phyloP scores from a whole-genome alignment of 176 grass and related monocot genomes.

The Lolium multiflorum region DNA sequence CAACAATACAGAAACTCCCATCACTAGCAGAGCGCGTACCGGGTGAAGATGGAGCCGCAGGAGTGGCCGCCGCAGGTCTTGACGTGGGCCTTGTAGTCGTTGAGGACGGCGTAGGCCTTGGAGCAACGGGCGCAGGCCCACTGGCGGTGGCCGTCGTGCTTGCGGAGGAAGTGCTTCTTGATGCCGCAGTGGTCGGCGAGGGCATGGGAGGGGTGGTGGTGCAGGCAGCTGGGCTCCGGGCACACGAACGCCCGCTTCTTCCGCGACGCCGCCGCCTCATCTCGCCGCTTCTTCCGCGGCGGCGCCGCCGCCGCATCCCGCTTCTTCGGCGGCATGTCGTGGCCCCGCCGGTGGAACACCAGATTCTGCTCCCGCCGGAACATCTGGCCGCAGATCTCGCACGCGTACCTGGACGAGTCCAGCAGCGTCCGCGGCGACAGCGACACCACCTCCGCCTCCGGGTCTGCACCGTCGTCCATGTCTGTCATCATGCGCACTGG shows the following conservation, averaged over 20 bases:
- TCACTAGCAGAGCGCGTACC: slow-evolving; percentile 39
- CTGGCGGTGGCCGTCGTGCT: slow-evolving; percentile 83
- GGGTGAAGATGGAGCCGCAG: slow-evolving; percentile 81
- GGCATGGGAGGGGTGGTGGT: slow-evolving; percentile 82
- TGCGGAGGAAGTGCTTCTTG: slow-evolving; percentile 95
- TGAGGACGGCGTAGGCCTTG: slow-evolving; percentile 92
- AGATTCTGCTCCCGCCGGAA: slow-evolving; percentile 96
- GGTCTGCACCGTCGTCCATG: slow-evolving; percentile 49
- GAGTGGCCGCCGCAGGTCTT: slow-evolving; percentile 87
- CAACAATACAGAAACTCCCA: not conserved
- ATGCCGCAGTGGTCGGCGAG: slow-evolving; percentile 79
- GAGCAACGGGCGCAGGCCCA: slow-evolving; percentile 82
- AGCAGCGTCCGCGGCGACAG: slow-evolving; percentile 88
- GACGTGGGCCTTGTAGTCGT: slow-evolving; percentile 94
- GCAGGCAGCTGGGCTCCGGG: slow-evolving; percentile 90
- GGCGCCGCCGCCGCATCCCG: slow-evolving; percentile 53
- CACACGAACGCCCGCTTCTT: slow-evolving; percentile 86
- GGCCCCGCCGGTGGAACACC: slow-evolving; percentile 87
- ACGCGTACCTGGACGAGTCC: slow-evolving; percentile 71
- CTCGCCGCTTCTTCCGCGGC: slow-evolving; percentile 50
- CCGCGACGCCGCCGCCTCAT: no score
- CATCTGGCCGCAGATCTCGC: slow-evolving; percentile 91
- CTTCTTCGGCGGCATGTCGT: slow-evolving; percentile 70
- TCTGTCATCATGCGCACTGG: not conserved
- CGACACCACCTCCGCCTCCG: slow-evolving; percentile 94